These are phyloP conservation scores for Penicillium janthinellum DNA, from an alignment of 2,329 filamentous ascomycete genomes.

Conservation along the genomic window DNA sequence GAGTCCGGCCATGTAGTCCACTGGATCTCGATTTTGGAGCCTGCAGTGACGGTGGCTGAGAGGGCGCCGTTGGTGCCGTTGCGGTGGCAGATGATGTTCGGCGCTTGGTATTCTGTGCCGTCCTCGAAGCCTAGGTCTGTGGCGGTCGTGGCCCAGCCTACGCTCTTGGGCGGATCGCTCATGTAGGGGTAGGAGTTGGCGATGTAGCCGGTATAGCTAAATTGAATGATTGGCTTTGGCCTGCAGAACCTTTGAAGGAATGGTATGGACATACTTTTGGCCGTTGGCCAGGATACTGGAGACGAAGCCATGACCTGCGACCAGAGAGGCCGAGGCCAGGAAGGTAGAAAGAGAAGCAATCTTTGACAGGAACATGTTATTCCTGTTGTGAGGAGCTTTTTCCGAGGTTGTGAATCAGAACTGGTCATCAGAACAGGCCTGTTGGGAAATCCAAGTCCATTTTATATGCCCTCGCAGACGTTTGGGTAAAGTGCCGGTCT, in stretches of 20 bases:
- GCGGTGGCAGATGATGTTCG: constrained; percentile 64
- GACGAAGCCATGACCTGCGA: constrained; percentile 41
- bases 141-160: constrained; percentile 58
- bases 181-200: constrained; percentile 35
- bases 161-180: constrained; percentile 42
- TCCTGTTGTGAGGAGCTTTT: background rate
- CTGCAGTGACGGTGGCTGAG: constrained; percentile 59
- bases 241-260: background rate
- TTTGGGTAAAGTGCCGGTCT: constrained; percentile 6
- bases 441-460: background rate
- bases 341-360: constrained; percentile 24
- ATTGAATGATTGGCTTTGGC: background rate
- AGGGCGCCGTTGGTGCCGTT: constrained; percentile 53
- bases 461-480: background rate
- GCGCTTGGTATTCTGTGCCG: constrained; percentile 47
- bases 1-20: constrained; percentile 67
- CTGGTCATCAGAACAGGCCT: background rate
- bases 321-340: constrained; percentile 34
- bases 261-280: constrained; percentile 24
- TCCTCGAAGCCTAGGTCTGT: constrained; percentile 59
- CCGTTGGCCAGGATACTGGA: constrained; percentile 33
- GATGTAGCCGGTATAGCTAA: constrained; percentile 45
- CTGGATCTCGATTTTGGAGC: constrained; percentile 57
- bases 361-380: constrained; percentile 31
- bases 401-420: background rate